Base-by-base conservation (phyloP, 495 filamentous ascomycete species). In the Xylaria palmicola region DNA sequence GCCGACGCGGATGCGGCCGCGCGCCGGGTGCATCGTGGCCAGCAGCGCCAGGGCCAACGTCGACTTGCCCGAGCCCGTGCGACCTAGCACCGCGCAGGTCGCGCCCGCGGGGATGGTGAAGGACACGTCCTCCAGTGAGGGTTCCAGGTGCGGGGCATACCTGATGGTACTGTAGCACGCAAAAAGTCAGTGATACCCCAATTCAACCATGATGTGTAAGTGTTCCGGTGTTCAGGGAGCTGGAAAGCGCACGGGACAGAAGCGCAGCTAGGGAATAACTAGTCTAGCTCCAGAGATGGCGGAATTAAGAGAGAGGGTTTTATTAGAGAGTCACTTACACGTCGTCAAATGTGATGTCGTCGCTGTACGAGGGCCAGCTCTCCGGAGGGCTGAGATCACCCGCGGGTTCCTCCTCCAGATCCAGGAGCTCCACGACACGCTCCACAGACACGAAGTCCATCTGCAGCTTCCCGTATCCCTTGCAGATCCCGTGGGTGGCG, bases 401-500 rank as follows among this genome's bases (percentile, higher is more conserved):
- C 3, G 74, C 74, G 0, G 85, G 76, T 72, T 95, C 91, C 67
- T 89, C 83, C 37, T 91, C 89, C 1, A 93, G 79, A 57, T 88
- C 79, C 2, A 92, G 78, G 0, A 93, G 77, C 65, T 94, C 90
- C 26, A 92, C 85, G 3, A 95, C 83, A 26, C 91, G 82, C 72
- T 95, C 91, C 2, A 95, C 90, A 0, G 89, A 92, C 13, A 93
- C 90, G 62, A 93, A 93, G 64, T 92, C 87, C 89, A 95, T 93
- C 75, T 93, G 90, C 26, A 95, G 80, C 65, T 89, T 82, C 29
- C 90, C 90, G 62, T 94, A 95, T 51, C 83, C 80, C 39, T 80
- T 83, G 74, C 91, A 95, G 0, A 95, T 77, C 3, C 65, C 65
- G 67, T 94, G 90, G 0, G 90, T 93, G 12, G 86, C 79, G 10